Percentiles rank a stretch among this genome's conserved stretches.
phyloP scores from a whole-genome alignment of 306 rosid species.

The Glycine soja region DNA sequence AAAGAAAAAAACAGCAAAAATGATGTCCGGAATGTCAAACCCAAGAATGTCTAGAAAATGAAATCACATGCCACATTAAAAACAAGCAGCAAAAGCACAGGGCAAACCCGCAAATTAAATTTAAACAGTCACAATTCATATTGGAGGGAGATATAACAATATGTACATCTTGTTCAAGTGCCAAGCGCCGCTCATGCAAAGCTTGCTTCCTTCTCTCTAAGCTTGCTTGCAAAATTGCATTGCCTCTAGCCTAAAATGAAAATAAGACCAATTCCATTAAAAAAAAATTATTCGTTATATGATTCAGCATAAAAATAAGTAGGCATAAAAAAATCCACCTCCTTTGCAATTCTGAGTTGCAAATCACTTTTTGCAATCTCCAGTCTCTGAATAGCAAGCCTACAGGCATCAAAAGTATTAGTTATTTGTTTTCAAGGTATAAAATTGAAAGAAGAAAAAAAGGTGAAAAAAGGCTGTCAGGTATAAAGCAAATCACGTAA shows the following conservation, averaged over 20 bases:
- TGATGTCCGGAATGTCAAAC: conserved; percentile 3
- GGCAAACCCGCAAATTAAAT: conserved; percentile 25
- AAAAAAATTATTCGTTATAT: conserved; percentile 12
- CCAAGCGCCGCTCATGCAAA: conserved; percentile 97
- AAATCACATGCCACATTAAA: background rate
- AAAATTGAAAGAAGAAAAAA: background rate
- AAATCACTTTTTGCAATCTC: conserved; percentile 92
- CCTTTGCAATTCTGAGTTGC: conserved; percentile 97
- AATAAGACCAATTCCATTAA: conserved; percentile 42
- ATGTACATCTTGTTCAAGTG: conserved; percentile 96
- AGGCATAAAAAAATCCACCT: conserved; percentile 60
- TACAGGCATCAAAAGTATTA: conserved; percentile 45
- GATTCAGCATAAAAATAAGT: conserved; percentile 36
- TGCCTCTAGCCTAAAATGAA: conserved; percentile 88
- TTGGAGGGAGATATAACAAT: conserved; percentile 27
- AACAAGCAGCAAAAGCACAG: conserved; percentile 21
- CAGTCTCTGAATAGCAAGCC: conserved; percentile 97
- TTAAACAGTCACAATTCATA: conserved; percentile 13
- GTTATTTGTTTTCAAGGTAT: background rate
- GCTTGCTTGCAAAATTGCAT: conserved; percentile 98
- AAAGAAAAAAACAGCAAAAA: conserved; percentile 13
- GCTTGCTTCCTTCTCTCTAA: conserved; percentile 99
- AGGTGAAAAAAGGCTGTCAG: background rate
- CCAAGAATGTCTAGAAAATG: background rate
- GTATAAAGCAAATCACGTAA: conserved; percentile 5